Evolutionary conservation across 164 flowering plant genomes (phyloP), one percentile per base, ranked within the genome.

Genomic region (Nelumbo lutea): DNA sequence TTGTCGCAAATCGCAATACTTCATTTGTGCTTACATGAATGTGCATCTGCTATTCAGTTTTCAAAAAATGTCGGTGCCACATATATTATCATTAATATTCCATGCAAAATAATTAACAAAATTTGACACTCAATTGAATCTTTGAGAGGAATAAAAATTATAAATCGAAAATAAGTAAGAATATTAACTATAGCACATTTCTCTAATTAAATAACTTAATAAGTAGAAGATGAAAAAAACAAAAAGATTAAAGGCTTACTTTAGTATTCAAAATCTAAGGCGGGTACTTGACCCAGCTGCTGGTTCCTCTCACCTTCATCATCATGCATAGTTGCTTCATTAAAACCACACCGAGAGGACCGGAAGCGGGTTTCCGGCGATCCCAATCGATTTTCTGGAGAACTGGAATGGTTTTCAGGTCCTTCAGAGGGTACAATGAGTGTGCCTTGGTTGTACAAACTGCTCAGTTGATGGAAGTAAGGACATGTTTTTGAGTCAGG

Each of bases 401-500:
- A 72, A 15, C 9, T 7, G 5, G 67, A 51, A 41, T 14, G 62
- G 66, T 66, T 68, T 61, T 76, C 79, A 9, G 42, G 57, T 8
- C 27, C 60, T 40, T 55, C 71, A 2, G 70, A 48, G n/a, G 75
- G 65, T 48, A 55, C 10, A 64, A 58, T 40, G 69, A 75, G 81
- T 41, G 66, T 81, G 1, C 89, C 90, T 78, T 85, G 86, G 53
- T 73, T 83, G 82, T 90, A 90, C 71, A 90, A 75, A 38, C 72
- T 75, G 74, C 81, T 87, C 27, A 90, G 53, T 71, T 86, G 90
- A 59, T 88, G 87, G 71, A 84, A 90, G 71, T 90, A 90, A 77
- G 96, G 93, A 56, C 96, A 90, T 9, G 96, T 88, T 66, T 88
- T 87, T 2, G 96, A 88, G 60, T 85, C 88, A 7, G 83, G 15